These are phyloP conservation scores for Pseudocercospora musae DNA, from an alignment of 2,329 filamentous ascomycete species.

Conservation along the genomic window DNA sequence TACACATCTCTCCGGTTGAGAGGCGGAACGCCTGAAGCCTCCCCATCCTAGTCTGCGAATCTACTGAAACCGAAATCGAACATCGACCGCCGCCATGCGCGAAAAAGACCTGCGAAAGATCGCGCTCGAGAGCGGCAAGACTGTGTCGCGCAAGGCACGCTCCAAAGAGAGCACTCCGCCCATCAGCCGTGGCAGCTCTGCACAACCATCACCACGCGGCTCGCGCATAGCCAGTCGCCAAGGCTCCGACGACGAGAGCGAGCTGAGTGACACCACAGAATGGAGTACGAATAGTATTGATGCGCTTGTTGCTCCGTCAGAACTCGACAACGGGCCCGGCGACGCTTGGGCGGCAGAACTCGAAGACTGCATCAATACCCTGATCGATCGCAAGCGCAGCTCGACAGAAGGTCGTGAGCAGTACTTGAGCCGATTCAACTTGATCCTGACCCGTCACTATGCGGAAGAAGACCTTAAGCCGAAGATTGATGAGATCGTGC, in stretches of 20 bases:
- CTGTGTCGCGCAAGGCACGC: constrained; percentile 64
- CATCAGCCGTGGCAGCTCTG: constrained; percentile 58
- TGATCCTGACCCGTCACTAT: constrained; percentile 66
- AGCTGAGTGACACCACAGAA: constrained; percentile 58
- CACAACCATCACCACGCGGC: constrained; percentile 55
- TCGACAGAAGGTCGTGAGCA: constrained; percentile 68
- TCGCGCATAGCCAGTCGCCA: constrained; percentile 62
- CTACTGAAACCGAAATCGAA: neutral
- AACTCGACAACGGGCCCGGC: constrained; percentile 47
- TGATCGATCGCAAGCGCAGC: constrained; percentile 75
- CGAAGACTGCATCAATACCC: constrained; percentile 64
- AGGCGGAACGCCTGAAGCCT: neutral
- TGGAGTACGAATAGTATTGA: constrained; percentile 66
- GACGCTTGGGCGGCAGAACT: constrained; percentile 62
- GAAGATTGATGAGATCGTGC: constrained; percentile 60
- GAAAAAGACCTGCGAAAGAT: constrained; percentile 54
- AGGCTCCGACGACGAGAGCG: constrained; percentile 60
- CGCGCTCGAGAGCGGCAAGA: constrained; percentile 70
- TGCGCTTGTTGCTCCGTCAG: constrained; percentile 56
- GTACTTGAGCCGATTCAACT: constrained; percentile 59
- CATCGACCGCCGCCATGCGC: constrained; percentile 6
- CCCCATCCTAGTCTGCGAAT: neutral
- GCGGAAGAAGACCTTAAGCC: constrained; percentile 60
- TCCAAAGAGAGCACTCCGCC: constrained; percentile 55
- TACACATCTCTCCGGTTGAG: neutral